Evolutionary conservation across 164 flowering plant species (phyloP).

Genomic region (Buxus sempervirens): DNA sequence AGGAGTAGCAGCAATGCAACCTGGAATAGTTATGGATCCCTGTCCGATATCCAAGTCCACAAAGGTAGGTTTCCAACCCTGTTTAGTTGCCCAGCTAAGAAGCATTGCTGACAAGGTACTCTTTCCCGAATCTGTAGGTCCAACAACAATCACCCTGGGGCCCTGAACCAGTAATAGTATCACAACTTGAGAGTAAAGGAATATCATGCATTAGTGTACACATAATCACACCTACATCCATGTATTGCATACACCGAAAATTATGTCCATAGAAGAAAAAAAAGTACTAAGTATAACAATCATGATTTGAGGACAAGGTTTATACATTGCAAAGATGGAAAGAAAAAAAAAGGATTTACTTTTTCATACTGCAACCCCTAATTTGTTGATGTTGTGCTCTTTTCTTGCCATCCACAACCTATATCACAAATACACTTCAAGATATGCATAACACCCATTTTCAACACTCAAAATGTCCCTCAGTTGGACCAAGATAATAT

Average conservation of each 20-base stretch:
- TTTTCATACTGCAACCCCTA: too few species aligned
- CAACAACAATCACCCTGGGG: constrained; percentile 88
- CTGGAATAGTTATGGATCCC: constrained; percentile 87
- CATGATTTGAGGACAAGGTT: not conserved
- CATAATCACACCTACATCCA: not conserved
- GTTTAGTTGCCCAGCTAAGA: constrained; percentile 96
- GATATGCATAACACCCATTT: too few species aligned
- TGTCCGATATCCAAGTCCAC: constrained; percentile 95
- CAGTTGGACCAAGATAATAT: too few species aligned
- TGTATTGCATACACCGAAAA: too few species aligned
- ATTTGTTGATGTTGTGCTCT: too few species aligned
- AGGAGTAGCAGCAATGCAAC: constrained; percentile 86
- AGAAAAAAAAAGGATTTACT: too few species aligned
- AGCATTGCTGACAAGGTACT: constrained; percentile 87
- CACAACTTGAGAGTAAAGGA: constrained; percentile 10
- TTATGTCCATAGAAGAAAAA: too few species aligned
- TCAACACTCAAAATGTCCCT: too few species aligned
- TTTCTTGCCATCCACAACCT: too few species aligned
- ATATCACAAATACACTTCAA: too few species aligned
- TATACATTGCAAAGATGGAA: too few species aligned
- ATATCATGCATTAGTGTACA: not conserved
- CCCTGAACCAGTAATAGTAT: constrained; percentile 44
- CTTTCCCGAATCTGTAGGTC: constrained; percentile 93
- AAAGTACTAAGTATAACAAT: too few species aligned
- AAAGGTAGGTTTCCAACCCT: constrained; percentile 94